A percentile compares a stretch with the other conserved stretches of the same genome.
phyloP scores from a whole-genome alignment of 2,329 filamentous ascomycete genomes.

The Aspergillus sojae region DNA sequence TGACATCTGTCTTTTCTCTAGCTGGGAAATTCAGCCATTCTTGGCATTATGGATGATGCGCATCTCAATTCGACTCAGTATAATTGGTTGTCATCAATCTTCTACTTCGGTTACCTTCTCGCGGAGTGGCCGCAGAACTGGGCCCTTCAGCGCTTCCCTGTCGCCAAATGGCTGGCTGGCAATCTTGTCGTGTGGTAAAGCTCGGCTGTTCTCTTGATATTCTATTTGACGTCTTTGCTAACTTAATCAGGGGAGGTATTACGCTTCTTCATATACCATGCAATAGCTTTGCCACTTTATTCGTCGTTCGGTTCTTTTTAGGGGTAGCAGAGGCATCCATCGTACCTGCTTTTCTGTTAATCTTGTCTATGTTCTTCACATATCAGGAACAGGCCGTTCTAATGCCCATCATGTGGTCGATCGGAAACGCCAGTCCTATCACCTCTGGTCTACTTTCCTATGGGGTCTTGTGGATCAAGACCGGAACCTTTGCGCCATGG shows the following conservation, averaged over 20 bases:
- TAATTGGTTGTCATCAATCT: slow-evolving; percentile 48
- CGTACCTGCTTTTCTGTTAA: slow-evolving; percentile 51
- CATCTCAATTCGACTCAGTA: slow-evolving; percentile 32
- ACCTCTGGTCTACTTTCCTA: slow-evolving; percentile 45
- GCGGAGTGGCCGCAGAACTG: slow-evolving; percentile 46
- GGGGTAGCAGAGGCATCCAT: slow-evolving; percentile 57
- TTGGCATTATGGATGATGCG: slow-evolving; percentile 36
- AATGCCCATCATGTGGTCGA: slow-evolving; percentile 45
- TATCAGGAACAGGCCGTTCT: slow-evolving; percentile 37
- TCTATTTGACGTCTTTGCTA: not conserved
- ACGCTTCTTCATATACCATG: slow-evolving; percentile 46
- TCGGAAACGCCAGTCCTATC: slow-evolving; percentile 44
- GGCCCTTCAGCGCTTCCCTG: slow-evolving; percentile 44
- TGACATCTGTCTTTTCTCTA: not conserved
- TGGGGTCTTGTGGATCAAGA: slow-evolving; percentile 45
- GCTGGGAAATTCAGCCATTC: slow-evolving; percentile 30
- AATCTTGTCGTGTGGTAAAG: slow-evolving; percentile 28
- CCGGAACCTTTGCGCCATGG: slow-evolving; percentile 40
- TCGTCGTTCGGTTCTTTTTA: slow-evolving; percentile 54
- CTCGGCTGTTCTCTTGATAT: not conserved
- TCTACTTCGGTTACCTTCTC: slow-evolving; percentile 46
- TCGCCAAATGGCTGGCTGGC: slow-evolving; percentile 42
- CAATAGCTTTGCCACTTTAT: slow-evolving; percentile 51
- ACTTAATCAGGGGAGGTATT: slow-evolving; percentile 32
- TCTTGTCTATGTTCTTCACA: slow-evolving; percentile 43